Evolutionary conservation across 768 basidiomycete species (phyloP), one percentile per base, ranked within the genome.

Genomic region (Termitomyces sp.): DNA sequence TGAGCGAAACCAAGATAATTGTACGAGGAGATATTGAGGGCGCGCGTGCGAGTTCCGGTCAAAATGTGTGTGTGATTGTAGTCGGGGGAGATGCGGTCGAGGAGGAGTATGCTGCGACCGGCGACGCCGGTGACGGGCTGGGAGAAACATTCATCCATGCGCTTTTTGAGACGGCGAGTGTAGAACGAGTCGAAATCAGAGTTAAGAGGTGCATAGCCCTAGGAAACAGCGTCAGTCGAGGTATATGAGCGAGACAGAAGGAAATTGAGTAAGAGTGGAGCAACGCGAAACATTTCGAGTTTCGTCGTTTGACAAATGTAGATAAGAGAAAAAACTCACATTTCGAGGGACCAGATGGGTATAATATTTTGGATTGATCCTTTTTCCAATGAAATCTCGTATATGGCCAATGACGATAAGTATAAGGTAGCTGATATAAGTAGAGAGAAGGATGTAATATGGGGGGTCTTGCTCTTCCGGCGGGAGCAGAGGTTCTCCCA

Each of bases 151-250:
- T 98, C 94, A 64, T 97, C 94, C 73, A 98, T 87, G 52, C 96
- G 92, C 11, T 81, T 78, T 69, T 98, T 98, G 60, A 98, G 83
- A 3, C 95, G 88, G 48, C 96, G 92, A 56, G 95, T 96, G 78
- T 98, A 98, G 76, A 98, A 99, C 6, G 97, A 98, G 70, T 98
- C 96, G 62, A 98, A 98, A 69, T 98, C 97, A 9, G 94, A 97
- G 73, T 94, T 96, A 56, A 98, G 80, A 5, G 97, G 91, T 2
- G 95, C 96, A 65, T 97, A 95, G 53, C 96, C 97, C 94, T 98
- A 69, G 18, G 18, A 48, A 52, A 49, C 32, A 25, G 49, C 40
- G 7, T 54, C 44, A 56, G 50, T 46, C 52, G 23, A 47, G 45
- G 20, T 13, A 41, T 5, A 0, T 48, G 50, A 29, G 38, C n/a